Evolutionary conservation across 2,329 filamentous ascomycete genomes (phyloP).

Genomic region (Nigrospora oryzae): DNA sequence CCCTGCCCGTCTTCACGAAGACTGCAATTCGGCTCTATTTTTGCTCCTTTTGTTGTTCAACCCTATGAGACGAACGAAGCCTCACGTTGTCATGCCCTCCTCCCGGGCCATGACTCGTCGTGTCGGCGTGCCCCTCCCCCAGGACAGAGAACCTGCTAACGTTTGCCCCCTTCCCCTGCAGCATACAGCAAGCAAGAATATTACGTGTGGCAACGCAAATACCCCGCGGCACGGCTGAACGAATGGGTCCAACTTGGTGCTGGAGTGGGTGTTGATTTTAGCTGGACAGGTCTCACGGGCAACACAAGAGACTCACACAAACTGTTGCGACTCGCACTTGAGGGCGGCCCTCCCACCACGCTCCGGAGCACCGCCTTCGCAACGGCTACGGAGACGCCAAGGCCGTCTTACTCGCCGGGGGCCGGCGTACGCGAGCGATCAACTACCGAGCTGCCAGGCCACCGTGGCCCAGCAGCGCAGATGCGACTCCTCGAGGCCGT

Average conservation of each 20-base stretch:
- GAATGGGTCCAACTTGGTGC: slow-evolving; percentile 18
- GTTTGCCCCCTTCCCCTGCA: slow-evolving; percentile 2
- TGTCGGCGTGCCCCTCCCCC: neutral
- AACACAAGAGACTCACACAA: slow-evolving; percentile 36
- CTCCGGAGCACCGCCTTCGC: slow-evolving; percentile 14
- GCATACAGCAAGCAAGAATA: slow-evolving; percentile 27
- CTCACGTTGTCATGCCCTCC: no score
- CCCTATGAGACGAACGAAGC: no score
- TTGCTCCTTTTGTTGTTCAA: no score
- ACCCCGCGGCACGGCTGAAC: slow-evolving; percentile 13
- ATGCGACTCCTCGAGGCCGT: slow-evolving; percentile 30
- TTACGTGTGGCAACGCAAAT: slow-evolving; percentile 21
- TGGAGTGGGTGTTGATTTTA: slow-evolving; percentile 29
- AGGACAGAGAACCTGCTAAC: neutral
- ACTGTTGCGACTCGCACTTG: slow-evolving; percentile 33
- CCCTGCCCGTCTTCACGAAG: no score
- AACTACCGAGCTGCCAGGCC: slow-evolving; percentile 2
- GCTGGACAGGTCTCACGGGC: slow-evolving; percentile 32
- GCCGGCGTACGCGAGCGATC: neutral
- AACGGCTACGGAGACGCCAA: neutral
- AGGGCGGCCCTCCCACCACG: slow-evolving; percentile 11
- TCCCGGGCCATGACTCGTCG: no score
- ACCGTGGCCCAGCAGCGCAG: slow-evolving; percentile 22
- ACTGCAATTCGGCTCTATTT: no score
- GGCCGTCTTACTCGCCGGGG: neutral